Conservation (phyloP, 2,329 filamentous ascomycete genomes). For the Fusarium burgessii region DNA sequence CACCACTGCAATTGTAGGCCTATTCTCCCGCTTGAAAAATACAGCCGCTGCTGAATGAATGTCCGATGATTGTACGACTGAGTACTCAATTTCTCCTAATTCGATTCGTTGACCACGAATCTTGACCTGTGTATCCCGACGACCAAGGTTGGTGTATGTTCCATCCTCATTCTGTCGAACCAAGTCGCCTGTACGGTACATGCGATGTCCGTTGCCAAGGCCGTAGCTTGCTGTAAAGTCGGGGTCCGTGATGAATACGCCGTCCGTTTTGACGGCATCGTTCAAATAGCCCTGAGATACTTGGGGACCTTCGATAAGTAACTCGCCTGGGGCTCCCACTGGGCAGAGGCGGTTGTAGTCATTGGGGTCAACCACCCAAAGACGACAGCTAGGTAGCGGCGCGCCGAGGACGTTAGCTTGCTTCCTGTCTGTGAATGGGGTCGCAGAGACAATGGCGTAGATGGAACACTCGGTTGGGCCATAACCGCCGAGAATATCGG, state of each 20-base stretch:
- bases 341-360: background rate
- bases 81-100: slow-evolving; percentile 9
- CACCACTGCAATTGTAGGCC: background rate
- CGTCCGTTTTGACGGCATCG: background rate
- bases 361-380: background rate
- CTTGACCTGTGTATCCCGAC: background rate
- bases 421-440: background rate
- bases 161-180: slow-evolving; percentile 1
- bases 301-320: slow-evolving; percentile 10
- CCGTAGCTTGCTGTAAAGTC: background rate
- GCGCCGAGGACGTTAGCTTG: background rate
- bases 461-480: background rate
- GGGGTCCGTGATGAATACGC: background rate
- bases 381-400: background rate
- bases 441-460: background rate
- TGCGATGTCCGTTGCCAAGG: background rate
- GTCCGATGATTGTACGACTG: background rate
- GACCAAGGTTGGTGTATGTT: background rate
- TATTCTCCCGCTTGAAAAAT: background rate
- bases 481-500: background rate
- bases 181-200: slow-evolving; percentile 2
- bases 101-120: slow-evolving; percentile 5
- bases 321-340: background rate
- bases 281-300: slow-evolving; percentile 3
- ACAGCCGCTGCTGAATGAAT: background rate